These are phyloP conservation scores for Aspergillus aculeatus DNA, from an alignment of 2,329 filamentous ascomycete genomes.

Conservation along the genomic window DNA sequence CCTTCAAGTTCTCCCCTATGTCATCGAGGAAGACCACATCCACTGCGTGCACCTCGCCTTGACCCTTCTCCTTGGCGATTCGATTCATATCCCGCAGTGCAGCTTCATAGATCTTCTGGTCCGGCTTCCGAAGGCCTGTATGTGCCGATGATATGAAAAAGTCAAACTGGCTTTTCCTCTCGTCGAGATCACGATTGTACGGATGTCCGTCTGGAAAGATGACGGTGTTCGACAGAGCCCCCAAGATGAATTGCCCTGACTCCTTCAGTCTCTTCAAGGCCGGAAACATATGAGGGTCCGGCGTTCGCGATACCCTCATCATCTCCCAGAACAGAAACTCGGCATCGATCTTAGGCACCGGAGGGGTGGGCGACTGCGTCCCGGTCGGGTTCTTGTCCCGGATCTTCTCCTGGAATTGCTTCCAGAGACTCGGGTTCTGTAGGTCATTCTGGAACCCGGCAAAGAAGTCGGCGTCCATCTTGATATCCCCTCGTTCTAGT, in stretches of 20 bases:
- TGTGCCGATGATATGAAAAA: conserved; percentile 86
- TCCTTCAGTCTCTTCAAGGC: conserved; percentile 68
- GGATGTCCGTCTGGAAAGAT: conserved; percentile 75
- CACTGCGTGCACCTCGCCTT: conserved; percentile 55
- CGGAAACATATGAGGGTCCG: conserved; percentile 86
- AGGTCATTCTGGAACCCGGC: conserved; percentile 73
- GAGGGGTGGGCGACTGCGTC: conserved; percentile 48
- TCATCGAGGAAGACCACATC: conserved; percentile 90
- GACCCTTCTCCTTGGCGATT: conserved; percentile 58
- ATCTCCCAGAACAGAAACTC: conserved; percentile 84
- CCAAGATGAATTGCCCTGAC: conserved; percentile 68
- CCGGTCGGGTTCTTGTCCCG: conserved; percentile 27
- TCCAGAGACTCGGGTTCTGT: conserved; percentile 66
- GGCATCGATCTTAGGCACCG: conserved; percentile 71
- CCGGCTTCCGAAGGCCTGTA: conserved; percentile 83
- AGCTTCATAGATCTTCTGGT: conserved; percentile 74
- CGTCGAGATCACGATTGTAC: conserved; percentile 59
- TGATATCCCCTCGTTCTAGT: conserved; percentile 79
- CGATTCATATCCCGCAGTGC: conserved; percentile 67
- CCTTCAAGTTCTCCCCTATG: conserved; percentile 90
- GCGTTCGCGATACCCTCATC: conserved; percentile 70
- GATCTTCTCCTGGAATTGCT: conserved; percentile 51
- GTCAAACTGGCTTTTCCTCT: conserved; percentile 71
- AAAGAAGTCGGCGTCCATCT: conserved; percentile 74
- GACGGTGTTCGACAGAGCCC: conserved; percentile 85